Evolutionary conservation across 1,284 basidiomycete genomes (phyloP).

Genomic region (Xerocomus nothofagi): DNA sequence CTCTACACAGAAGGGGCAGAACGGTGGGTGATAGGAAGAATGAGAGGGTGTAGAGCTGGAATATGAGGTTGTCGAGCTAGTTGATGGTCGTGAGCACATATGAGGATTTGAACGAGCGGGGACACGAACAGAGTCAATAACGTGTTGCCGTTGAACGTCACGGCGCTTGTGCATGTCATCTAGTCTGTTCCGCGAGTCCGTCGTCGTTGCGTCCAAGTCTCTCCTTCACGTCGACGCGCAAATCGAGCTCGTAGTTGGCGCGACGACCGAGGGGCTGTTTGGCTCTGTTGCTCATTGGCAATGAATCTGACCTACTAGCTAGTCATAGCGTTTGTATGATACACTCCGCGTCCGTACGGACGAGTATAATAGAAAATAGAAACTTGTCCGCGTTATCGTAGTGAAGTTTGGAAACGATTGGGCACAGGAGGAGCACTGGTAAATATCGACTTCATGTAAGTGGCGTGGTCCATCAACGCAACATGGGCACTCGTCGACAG

Average conservation of each 20-base stretch:
- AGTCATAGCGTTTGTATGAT: neutral
- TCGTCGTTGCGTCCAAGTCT: slow-evolving; percentile 16
- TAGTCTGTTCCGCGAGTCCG: slow-evolving; percentile 28
- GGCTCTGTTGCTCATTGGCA: slow-evolving; percentile 21
- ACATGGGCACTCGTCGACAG: slow-evolving; percentile 31
- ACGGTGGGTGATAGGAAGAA: slow-evolving; percentile 73
- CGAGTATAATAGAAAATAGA: slow-evolving; percentile 5
- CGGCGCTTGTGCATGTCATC: slow-evolving; percentile 72
- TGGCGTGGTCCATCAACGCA: slow-evolving; percentile 32
- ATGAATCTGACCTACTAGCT: neutral
- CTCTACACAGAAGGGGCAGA: slow-evolving; percentile 52
- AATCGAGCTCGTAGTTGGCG: neutral
- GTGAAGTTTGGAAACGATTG: slow-evolving; percentile 1
- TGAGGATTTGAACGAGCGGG: neutral
- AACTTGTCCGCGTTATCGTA: slow-evolving; percentile 10
- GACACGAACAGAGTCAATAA: slow-evolving; percentile 65
- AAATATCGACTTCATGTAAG: slow-evolving; percentile 25
- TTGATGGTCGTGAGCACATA: slow-evolving; percentile 17
- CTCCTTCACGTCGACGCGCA: slow-evolving; percentile 1
- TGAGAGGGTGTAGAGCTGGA: slow-evolving; percentile 70
- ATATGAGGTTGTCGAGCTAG: slow-evolving; percentile 68
- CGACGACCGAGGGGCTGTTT: slow-evolving; percentile 24
- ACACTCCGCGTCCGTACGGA: slow-evolving; percentile 1
- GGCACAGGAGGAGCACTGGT: slow-evolving; percentile 8
- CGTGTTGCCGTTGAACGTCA: slow-evolving; percentile 74